Percentiles rank a stretch among this genome's conserved stretches.
Evolutionary conservation across 768 basidiomycete genomes (phyloP).

Genomic region (Lactarius evosmus): DNA sequence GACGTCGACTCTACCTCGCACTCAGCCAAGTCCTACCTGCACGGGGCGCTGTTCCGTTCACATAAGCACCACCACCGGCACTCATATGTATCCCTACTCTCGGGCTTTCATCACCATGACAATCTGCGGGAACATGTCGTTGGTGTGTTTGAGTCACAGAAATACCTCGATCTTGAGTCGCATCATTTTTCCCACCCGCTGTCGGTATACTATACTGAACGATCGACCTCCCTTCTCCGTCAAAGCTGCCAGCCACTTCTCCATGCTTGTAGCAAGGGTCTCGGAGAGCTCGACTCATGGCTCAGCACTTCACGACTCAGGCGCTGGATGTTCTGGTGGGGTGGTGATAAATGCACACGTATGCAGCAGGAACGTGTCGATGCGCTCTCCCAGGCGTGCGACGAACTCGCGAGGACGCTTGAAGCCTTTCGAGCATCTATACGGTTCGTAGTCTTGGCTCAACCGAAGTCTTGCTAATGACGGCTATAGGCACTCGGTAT

Average conservation of each 20-base stretch:
- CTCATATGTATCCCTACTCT: slow-evolving; percentile 22
- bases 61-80: slow-evolving; percentile 18
- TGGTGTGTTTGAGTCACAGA: slow-evolving; percentile 69
- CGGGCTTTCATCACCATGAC: slow-evolving; percentile 14
- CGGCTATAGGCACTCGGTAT: slow-evolving; percentile 41
- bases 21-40: slow-evolving; percentile 6
- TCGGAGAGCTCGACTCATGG: slow-evolving; percentile 50
- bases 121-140: slow-evolving; percentile 50
- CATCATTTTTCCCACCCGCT: slow-evolving; percentile 49
- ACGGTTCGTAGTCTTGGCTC: slow-evolving; percentile 40
- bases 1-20: slow-evolving; percentile 4
- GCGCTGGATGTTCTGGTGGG: slow-evolving; percentile 39
- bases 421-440: slow-evolving; percentile 48
- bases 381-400: slow-evolving; percentile 39
- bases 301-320: slow-evolving; percentile 40
- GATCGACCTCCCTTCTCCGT: slow-evolving; percentile 44
- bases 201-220: slow-evolving; percentile 42
- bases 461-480: background rate
- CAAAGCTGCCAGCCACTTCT: slow-evolving; percentile 56
- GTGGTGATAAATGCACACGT: slow-evolving; percentile 33
- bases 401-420: slow-evolving; percentile 38
- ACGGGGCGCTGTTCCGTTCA: slow-evolving; percentile 7
- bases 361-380: slow-evolving; percentile 37
- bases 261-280: slow-evolving; percentile 39
- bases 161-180: slow-evolving; percentile 66